Base-by-base conservation (phyloP, 83 land plant species). In the Picea engelmannii region DNA sequence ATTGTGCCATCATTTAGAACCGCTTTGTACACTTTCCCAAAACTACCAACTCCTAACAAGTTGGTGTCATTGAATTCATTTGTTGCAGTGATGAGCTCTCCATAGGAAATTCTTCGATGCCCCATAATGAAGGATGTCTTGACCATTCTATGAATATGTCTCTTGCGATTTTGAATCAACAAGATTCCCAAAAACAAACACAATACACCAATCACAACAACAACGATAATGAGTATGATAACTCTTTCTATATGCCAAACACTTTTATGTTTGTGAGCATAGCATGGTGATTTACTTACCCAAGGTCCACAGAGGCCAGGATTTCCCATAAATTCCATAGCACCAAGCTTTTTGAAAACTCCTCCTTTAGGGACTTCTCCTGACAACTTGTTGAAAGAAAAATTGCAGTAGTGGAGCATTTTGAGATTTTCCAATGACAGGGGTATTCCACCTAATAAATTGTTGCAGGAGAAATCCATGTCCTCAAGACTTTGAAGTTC, bases 21-120 rank as follows among this genome's bases (percentile, higher is more conserved):
- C 8, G 79, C 89, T 79, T 79, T 83, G 66, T 83, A 87, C 1
- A 87, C 86, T 5, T 78, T 69, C 2, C 89, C 86, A 73, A 87
- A 87, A 52, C 86, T 79, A 21, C 88, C 85, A 6, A 66, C 4
- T 17, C 88, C 89, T 31, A 87, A 62, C 60, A 87, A 69, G 12
- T 81, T 87, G 16, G 38, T 47, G 6, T 24, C 2, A 8, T 55
- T 17, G 25, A 83, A 83, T 35, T 71, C 81, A 17, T 27, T 55
- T 1, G 89, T 87, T 35, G 83, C 81, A 4, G 38, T 25, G 1
- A 65, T n/a, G 0, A 87, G 25, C 6, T 59, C 67, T 52, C 52
- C 23, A 64, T 87, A 87, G 0, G 89, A 81, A 47, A 81, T 35
- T 13, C 73, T 42, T 0, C 0, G 31, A 40, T 69, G 42, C 15